Base-by-base conservation (phyloP, 306 rosid genomes). In the Corylus avellana region DNA sequence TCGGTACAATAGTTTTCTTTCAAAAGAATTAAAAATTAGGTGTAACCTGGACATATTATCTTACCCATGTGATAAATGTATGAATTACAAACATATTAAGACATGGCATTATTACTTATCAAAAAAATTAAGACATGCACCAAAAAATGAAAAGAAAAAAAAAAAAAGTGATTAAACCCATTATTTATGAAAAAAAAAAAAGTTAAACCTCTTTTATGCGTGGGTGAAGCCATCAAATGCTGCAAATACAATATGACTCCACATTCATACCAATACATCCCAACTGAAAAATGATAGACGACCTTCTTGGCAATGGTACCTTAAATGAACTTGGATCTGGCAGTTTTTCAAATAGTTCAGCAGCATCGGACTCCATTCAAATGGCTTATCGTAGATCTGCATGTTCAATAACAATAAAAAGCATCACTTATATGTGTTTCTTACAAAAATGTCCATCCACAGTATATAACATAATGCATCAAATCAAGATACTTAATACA, bases 301-400 rank as follows among this genome's bases (percentile, higher is more conserved):
- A 46, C 56, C 74, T 79, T 42, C 78, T 64, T 27, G 54, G 54
- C 42, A 77, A 49, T 57, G 59, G 73, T 84, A 92, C 98, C 98
- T 92, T 89, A 72, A 92, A 86, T 63, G 96, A 81, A n/a, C 22
- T 56, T 18, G 78, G 70, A 73, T 73, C 84, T 54, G 83, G 85
- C 77, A 62, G 75, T 35, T 86, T n/a, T 77, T 77, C 90, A 58
- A 22, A 86, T 29, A 57, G 84, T 78, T 88, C 89, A 79, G 78
- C 75, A 35, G 49, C 78, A 89, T 89, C 93, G 80, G 92, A 85
- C 81, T 94, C 91, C 98, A 94, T 94, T 87, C 74, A 77, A 20
- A 64, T 80, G 83, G 62, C 80, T 83, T 39, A 27, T 51, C 69
- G 77, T 71, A 47, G 42, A 78, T 81, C 97, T 86, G 82, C 74